Evolutionary conservation across 257 asterid species (phyloP), one percentile per base, ranked within the genome.

Genomic region (Ligustrum vulgare): DNA sequence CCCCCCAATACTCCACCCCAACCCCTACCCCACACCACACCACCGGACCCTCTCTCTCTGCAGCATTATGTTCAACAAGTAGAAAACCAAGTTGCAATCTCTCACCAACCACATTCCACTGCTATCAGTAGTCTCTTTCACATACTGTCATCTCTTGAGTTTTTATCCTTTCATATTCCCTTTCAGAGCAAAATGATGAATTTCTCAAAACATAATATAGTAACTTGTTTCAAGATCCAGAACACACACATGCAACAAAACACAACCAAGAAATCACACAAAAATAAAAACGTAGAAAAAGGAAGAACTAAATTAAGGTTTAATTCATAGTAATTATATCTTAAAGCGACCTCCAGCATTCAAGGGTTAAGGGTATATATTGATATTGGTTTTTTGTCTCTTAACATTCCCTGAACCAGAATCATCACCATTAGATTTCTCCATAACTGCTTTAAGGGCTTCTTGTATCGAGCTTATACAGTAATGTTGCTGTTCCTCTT

Each of bases 401-500:
- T 92, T 92, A 78, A 85, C 92, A 79, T 77, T 89, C 18, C 88
- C 96, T 0, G 96, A 80, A 77, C 83, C 89, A 8, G 93, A 86
- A 5, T 84, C 92, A 16, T 85, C 97, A 5, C 90, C 88, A n/a
- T 71, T 80, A 6, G 84, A 79, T 82, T 89, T 92, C 78, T 92
- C 98, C 96, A 92, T 88, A 0, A 92, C 94, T 2, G 93, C 87
- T 83, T 87, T 92, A 20, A 92, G 92, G 4, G 98, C 96, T 80
- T 92, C 97, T 70, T 90, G 91, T 9, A 92, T 85, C 28, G 98
- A 87, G 78, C 67, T 85, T 25, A 90, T 79, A 16, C 77, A 80
- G 73, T 75, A 78, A 4, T 81, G 86, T n/a, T 78, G 83, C 0
- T 81, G 86, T 8, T 79, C 84, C 18, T 79, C 81, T 5, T 64